These are phyloP conservation scores for Citrus trifoliata DNA, from an alignment of 345 rosid species.

Conservation along the genomic window DNA sequence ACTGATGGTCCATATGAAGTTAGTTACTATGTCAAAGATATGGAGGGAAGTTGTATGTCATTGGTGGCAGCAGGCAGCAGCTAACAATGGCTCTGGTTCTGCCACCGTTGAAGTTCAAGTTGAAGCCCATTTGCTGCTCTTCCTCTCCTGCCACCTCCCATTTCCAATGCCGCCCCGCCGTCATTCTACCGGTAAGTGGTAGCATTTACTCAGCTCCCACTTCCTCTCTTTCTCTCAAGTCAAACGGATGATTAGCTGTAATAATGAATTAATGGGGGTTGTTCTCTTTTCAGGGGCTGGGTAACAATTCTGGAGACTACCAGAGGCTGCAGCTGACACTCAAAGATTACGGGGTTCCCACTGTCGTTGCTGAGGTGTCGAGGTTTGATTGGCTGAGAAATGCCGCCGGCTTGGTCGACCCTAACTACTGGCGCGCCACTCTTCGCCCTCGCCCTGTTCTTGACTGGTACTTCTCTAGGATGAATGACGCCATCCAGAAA, in stretches of 20 bases:
- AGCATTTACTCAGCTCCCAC: not conserved
- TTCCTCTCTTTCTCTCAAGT: slow-evolving; percentile 5
- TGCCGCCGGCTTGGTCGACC: slow-evolving; percentile 84
- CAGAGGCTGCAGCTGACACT: slow-evolving; percentile 55
- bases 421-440: slow-evolving; percentile 87
- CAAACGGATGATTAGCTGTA: not conserved
- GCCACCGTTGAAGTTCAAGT: slow-evolving; percentile 29
- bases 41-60: not conserved
- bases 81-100: slow-evolving; percentile 45
- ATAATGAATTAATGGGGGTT: not conserved
- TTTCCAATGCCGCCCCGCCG: slow-evolving; percentile 55
- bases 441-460: slow-evolving; percentile 91
- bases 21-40: not conserved
- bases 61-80: not conserved
- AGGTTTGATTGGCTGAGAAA: slow-evolving; percentile 88
- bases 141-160: slow-evolving; percentile 18
- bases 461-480: slow-evolving; percentile 82
- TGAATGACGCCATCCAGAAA: slow-evolving; percentile 69
- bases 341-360: slow-evolving; percentile 58
- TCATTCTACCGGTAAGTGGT: slow-evolving; percentile 71
- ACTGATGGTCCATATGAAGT: not conserved
- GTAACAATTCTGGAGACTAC: slow-evolving; percentile 85
- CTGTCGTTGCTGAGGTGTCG: slow-evolving; percentile 71
- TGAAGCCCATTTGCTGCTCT: slow-evolving; percentile 29
- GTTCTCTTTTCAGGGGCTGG: slow-evolving; percentile 57